Evolutionary conservation across 139 green algal species (phyloP).

Genomic region (Chlorella sorokiniana): DNA sequence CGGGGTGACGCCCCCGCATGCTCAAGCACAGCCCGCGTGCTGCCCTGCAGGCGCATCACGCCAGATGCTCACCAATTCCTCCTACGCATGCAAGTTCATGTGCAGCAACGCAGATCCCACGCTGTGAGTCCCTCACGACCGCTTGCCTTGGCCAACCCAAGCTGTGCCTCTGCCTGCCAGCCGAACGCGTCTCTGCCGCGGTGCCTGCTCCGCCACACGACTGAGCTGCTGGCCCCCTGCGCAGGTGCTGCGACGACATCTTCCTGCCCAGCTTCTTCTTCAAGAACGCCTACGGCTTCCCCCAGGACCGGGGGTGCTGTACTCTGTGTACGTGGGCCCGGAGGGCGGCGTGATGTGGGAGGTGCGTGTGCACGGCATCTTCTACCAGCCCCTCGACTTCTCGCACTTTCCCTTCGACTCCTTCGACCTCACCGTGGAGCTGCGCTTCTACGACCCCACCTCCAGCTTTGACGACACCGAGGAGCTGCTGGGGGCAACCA

Average conservation of each 20-base stretch:
- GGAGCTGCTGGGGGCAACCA: neutral
- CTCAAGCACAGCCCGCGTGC: no score
- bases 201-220: no score
- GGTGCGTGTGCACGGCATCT: constrained; percentile 13
- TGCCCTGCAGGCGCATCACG: neutral
- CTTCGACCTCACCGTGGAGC: neutral
- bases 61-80: neutral
- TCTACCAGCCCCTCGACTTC: constrained; percentile 29
- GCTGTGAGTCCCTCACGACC: neutral
- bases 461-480: neutral
- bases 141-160: no score
- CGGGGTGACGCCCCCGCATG: no score
- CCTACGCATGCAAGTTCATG: neutral
- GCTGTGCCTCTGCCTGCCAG: no score
- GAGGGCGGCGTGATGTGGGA: constrained; percentile 21
- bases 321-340: neutral
- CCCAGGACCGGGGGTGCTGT: constrained; percentile 15
- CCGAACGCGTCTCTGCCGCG: no score
- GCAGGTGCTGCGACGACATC: constrained; percentile 27
- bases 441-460: neutral
- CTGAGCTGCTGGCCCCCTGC: neutral
- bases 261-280: constrained; percentile 20
- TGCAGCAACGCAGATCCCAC: neutral
- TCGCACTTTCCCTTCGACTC: constrained; percentile 9
- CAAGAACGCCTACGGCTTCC: constrained; percentile 17